Evolutionary conservation across 2,329 filamentous ascomycete species (phyloP).

Genomic region (Capronia epimyces): DNA sequence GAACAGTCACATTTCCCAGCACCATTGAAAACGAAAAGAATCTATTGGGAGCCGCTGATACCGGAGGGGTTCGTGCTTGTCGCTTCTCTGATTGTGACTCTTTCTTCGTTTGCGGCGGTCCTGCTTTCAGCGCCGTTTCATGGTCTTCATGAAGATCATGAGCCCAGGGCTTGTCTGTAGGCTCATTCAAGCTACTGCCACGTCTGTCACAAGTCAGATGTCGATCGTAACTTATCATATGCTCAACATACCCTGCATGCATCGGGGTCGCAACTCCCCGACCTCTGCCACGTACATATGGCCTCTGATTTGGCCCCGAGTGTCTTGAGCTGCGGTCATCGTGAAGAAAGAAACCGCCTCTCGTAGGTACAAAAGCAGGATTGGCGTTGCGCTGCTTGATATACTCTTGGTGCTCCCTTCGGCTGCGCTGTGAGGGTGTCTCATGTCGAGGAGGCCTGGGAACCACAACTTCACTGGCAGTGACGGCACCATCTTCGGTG

Average conservation of each 20-base stretch:
- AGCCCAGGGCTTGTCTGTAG: conserved; percentile 55
- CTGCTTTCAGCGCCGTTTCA: conserved; percentile 29
- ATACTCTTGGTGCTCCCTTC: conserved; percentile 86
- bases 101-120: conserved; percentile 33
- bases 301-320: conserved; percentile 50
- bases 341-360: conserved; percentile 95
- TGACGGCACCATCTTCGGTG: neutral
- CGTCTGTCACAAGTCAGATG: conserved; percentile 11
- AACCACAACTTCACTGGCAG: conserved; percentile 17
- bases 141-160: conserved; percentile 83
- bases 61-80: conserved; percentile 19
- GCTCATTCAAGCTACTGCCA: conserved; percentile 27
- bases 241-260: conserved; percentile 14
- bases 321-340: conserved; percentile 63
- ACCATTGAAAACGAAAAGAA: conserved; percentile 77
- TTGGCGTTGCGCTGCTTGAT: conserved; percentile 81
- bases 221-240: neutral
- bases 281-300: conserved; percentile 60
- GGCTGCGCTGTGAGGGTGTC: conserved; percentile 62
- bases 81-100: conserved; percentile 17
- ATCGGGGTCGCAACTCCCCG: conserved; percentile 51
- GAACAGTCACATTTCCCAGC: conserved; percentile 77
- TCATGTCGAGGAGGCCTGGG: conserved; percentile 44
- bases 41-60: conserved; percentile 56
- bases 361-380: conserved; percentile 87